These are phyloP conservation scores for Rugonectria rugulosa DNA, from an alignment of 2,329 filamentous ascomycete species.

Conservation along the genomic window DNA sequence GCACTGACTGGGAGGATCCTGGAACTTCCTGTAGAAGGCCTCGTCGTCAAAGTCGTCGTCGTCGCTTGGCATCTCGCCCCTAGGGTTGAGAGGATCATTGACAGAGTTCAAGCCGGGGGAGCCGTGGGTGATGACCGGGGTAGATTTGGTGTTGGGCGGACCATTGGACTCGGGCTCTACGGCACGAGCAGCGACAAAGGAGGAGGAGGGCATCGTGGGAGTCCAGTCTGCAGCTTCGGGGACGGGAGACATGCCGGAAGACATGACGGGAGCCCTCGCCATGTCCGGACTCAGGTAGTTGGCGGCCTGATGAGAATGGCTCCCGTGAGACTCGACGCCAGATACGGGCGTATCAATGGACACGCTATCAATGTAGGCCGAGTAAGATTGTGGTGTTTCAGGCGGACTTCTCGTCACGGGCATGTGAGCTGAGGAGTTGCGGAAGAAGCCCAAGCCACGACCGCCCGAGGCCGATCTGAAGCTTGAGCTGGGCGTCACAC, in stretches of 20 bases:
- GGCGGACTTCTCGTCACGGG: constrained; percentile 27
- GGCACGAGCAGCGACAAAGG: constrained; percentile 1
- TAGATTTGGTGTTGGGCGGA: constrained; percentile 4
- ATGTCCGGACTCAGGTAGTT: constrained; percentile 22
- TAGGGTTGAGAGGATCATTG: constrained; percentile 23
- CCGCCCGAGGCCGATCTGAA: not conserved
- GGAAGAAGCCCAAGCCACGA: constrained; percentile 25
- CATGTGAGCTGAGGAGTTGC: constrained; percentile 12
- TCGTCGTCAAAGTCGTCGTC: constrained; percentile 43
- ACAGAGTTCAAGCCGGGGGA: not conserved
- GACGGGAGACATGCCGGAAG: constrained; percentile 3
- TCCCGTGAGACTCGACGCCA: not conserved
- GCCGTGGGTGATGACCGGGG: constrained; percentile 11
- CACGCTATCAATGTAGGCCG: constrained; percentile 25
- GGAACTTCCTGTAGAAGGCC: constrained; percentile 42
- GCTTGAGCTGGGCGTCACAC: not conserved
- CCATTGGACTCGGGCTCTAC: not conserved
- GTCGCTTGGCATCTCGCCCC: constrained; percentile 28
- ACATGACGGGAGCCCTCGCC: not conserved
- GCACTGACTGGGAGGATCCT: constrained; percentile 45
- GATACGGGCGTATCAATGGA: constrained; percentile 3
- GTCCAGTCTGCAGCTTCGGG: constrained; percentile 29
- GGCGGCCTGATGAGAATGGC: not conserved
- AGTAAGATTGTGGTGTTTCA: constrained; percentile 32
- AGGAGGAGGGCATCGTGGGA: constrained; percentile 32